Base-by-base conservation (phyloP, 441 rosid species). In the Lepidium campestre region DNA sequence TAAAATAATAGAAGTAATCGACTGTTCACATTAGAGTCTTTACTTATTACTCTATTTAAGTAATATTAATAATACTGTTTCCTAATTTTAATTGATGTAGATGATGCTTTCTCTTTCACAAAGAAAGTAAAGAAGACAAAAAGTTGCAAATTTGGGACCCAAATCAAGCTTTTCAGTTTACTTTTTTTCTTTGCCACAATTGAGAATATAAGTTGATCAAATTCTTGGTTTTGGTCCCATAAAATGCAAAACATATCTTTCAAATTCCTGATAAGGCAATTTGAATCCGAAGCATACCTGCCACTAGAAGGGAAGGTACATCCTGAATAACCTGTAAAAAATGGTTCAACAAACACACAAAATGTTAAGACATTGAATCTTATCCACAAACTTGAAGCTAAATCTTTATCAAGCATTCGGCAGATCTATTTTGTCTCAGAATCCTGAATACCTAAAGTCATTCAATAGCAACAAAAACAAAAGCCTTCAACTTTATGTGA, bases 241-340 rank as follows among this genome's bases (percentile, higher is more conserved):
- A 12, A 36, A 67, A 46, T 48, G 44, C 62, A 63, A 55, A 67
- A 52, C 27, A 25, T 75, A 44, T 34, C 37, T 57, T 62, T 48
- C 53, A 50, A 35, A 56, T 49, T 27, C 49, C 45, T 2, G 45
- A 49, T 32, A 18, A 8, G 53, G 45, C 40, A 14, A 76, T 47
- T 48, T 55, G 40, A 62, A 71, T 60, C 25, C 19, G 70, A 76
- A 56, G 55, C 40, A 65, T 80, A 80, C 84, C 87, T 79, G 71
- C 53, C 77, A 25, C 81, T 79, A 34, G 83, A 60, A 45, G 85
- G 87, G 65, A 52, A 83, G 18, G 79, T 17, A 47, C 87, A 83
- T 66, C 85, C 82, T 54, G 63, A 15, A 44, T 31, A 44, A 59
- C 85, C 88, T 79, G 62, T 20, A 49, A 58, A 15, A 35, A 46